Percentiles rank a stretch among this genome's conserved stretches.
Evolutionary conservation across 306 rosid species (phyloP).

Genomic region (Comarum palustre): DNA sequence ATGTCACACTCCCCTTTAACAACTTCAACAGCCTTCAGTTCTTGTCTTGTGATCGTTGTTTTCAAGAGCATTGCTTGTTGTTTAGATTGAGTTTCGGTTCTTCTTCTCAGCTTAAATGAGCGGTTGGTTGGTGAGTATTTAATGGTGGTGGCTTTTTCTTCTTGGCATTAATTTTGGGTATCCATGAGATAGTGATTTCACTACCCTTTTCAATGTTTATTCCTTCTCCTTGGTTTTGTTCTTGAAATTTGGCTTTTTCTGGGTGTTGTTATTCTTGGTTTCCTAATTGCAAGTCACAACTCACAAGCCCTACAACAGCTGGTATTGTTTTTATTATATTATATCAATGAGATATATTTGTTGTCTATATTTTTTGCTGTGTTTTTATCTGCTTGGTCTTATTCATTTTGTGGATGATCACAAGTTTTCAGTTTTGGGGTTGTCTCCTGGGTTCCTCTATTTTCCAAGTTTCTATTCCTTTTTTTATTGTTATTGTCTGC

Average conservation of each 20-base stretch:
- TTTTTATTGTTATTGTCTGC: conserved; percentile 16
- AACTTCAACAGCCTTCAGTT: conserved; percentile 1
- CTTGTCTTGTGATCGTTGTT: not conserved
- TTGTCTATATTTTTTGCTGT: conserved; percentile 12
- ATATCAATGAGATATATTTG: conserved; percentile 2
- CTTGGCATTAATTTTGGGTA: conserved; percentile 33
- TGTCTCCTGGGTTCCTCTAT: conserved; percentile 60
- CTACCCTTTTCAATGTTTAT: conserved; percentile 77
- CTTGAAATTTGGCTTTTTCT: conserved; percentile 63
- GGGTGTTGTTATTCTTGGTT: conserved; percentile 45
- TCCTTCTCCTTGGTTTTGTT: conserved; percentile 64
- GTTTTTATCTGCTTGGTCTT: conserved; percentile 49
- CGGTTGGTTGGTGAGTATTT: conserved; percentile 39
- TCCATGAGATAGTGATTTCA: conserved; percentile 48
- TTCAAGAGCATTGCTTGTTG: not conserved
- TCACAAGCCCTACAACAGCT: conserved; percentile 20
- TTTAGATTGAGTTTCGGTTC: not conserved
- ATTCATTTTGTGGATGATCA: conserved; percentile 28
- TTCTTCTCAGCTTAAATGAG: conserved; percentile 2
- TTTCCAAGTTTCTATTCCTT: conserved; percentile 33
- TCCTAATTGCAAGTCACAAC: conserved; percentile 22
- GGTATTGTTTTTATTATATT: conserved; percentile 6
- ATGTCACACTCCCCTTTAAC: conserved; percentile 5
- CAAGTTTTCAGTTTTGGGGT: conserved; percentile 39
- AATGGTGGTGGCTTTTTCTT: conserved; percentile 22